These are phyloP conservation scores for Solanum bukasovii DNA, from an alignment of 257 asterid species.

Conservation along the genomic window DNA sequence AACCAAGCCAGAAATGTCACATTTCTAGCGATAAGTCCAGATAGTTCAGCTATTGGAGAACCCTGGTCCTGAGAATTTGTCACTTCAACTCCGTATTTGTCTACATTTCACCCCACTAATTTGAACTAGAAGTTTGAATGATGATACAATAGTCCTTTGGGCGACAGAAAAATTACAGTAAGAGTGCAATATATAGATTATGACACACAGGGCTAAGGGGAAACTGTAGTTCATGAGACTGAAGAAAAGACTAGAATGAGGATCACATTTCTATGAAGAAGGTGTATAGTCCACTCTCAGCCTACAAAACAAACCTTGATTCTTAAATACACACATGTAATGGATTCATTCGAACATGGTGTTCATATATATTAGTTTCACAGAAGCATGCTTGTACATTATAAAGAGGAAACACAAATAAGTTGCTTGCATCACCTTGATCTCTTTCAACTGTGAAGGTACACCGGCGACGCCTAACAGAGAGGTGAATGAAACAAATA, in stretches of 20 bases:
- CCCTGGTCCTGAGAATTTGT: neutral
- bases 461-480: slow-evolving; percentile 78
- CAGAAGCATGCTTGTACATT: neutral
- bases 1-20: neutral
- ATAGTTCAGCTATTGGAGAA: neutral
- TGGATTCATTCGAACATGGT: neutral
- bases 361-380: neutral
- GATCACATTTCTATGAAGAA: neutral
- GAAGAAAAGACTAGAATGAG: neutral
- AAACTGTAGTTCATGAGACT: neutral
- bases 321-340: neutral
- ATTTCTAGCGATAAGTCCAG: neutral
- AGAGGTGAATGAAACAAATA: slow-evolving; percentile 70
- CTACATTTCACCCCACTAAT: neutral
- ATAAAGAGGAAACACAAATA: neutral
- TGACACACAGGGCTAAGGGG: neutral
- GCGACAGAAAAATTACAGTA: neutral
- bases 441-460: slow-evolving; percentile 88
- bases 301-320: neutral
- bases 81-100: neutral
- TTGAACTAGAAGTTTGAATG: neutral
- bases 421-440: slow-evolving; percentile 45
- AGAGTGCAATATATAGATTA: neutral
- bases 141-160: neutral
- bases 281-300: neutral